A percentile compares a stretch with the other conserved stretches of the same genome.
Conservation (phyloP, 768 basidiomycete genomes). For the Polyporus arcularius region DNA sequence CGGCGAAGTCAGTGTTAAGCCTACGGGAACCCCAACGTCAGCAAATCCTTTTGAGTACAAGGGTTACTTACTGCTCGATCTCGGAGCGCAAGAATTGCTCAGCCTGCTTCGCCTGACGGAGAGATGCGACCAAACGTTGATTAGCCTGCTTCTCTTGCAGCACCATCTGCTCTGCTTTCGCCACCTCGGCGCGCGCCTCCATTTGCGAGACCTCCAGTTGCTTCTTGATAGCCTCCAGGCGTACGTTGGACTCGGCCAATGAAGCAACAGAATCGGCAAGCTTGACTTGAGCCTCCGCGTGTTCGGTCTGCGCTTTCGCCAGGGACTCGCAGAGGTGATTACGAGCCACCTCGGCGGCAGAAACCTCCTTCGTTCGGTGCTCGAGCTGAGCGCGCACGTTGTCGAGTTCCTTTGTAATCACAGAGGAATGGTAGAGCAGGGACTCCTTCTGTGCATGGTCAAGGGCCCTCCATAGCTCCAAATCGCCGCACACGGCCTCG, state of each 20-base stretch:
- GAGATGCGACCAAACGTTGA: constrained; percentile 48
- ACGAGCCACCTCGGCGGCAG: constrained; percentile 41
- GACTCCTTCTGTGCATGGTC: constrained; percentile 22
- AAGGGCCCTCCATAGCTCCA: constrained; percentile 18
- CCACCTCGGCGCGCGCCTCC: constrained; percentile 33
- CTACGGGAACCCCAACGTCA: constrained; percentile 26
- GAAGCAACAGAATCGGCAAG: constrained; percentile 25
- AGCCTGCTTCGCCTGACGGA: constrained; percentile 59
- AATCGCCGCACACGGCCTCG: constrained; percentile 2
- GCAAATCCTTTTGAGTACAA: constrained; percentile 13
- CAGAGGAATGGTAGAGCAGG: constrained; percentile 20
- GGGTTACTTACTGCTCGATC: constrained; percentile 68
- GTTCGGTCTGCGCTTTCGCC: constrained; percentile 28
- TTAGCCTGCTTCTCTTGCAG: constrained; percentile 37
- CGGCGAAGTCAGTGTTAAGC: constrained; percentile 51
- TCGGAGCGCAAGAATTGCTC: constrained; percentile 72
- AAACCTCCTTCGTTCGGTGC: constrained; percentile 38
- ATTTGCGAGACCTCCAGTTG: constrained; percentile 30
- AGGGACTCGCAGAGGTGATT: constrained; percentile 46
- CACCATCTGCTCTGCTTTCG: constrained; percentile 30
- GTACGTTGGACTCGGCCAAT: constrained; percentile 19
- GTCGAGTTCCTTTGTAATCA: constrained; percentile 23
- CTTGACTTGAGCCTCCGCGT: constrained; percentile 21
- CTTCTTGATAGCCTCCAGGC: constrained; percentile 30
- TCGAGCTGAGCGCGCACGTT: constrained; percentile 15